Evolutionary conservation across 352 stramenopile genomes (phyloP), one percentile per base, ranked within the genome.

Genomic region (Globisporangium paroecandrum): DNA sequence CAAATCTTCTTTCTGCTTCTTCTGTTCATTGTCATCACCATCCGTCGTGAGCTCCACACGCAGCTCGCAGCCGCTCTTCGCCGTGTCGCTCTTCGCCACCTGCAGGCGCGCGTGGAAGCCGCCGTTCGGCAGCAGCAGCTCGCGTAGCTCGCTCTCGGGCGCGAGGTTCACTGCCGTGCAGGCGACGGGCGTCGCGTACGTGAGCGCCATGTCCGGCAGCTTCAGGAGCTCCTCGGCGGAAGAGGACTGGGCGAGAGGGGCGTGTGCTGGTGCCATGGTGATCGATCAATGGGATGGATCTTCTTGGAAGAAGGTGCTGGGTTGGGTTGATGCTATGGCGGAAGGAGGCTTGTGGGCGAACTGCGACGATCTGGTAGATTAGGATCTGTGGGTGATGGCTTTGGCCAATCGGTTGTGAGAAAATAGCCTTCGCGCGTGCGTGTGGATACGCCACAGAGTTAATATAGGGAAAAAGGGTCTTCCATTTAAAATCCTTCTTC

Each of bases 111-210:
- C 66, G 10, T 47, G 53, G 34, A 69, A 72, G 15, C 20, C 65
- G 15, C 24, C 65, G 4, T 46, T 57, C 15, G 64, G 53, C 25
- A 77, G 24, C 0, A 67, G 34, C 5, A 67, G 20, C n/a, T 49
- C 49, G 36, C 51, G 55, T 13, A 78, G 63, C 56, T 74, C 58
- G n/a, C 54, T 41, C 24, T 36, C 54, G 0, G 72, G 58, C 29
- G 22, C 64, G 57, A 6, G 65, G n/a, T 12, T 58, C 38, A 47
- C 65, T 43, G 54, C 69, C 38, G 36, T 43, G 34, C 73, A 79
- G 10, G 60, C 9, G 25, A 68, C 64, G 29, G 64, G 12, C 15
- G 70, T 75, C 59, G 66, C 53, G 57, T 75, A 79, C 60, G 70
- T 72, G 24, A 79, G 67, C 53, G 68, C 66, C 47, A 69, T 68